These are phyloP conservation scores for Choiromyces venosus DNA, from an alignment of 495 filamentous ascomycete genomes.

Conservation along the genomic window DNA sequence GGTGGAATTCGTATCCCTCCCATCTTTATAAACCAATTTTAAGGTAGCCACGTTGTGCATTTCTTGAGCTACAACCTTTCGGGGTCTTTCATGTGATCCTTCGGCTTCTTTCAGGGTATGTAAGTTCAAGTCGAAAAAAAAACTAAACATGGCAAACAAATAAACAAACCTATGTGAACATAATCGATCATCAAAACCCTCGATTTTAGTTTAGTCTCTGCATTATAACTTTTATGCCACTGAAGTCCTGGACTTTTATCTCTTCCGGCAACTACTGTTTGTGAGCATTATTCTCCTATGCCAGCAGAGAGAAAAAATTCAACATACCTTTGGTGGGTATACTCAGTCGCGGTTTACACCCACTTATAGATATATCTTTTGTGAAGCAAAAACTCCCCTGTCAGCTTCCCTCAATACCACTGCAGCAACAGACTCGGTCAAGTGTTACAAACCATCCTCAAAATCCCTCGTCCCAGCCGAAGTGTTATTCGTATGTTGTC, in stretches of 20 bases:
- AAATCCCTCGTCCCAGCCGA: constrained; percentile 14
- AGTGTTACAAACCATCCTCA: constrained; percentile 15
- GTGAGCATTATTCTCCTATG: neutral
- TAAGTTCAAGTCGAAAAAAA: neutral
- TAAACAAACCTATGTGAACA: constrained; percentile 38
- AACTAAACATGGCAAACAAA: neutral
- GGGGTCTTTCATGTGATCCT: constrained; percentile 38
- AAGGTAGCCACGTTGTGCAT: constrained; percentile 47
- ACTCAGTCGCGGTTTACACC: constrained; percentile 28
- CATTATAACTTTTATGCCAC: constrained; percentile 45
- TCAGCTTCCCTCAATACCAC: neutral
- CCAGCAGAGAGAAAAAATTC: neutral
- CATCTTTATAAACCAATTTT: constrained; percentile 46
- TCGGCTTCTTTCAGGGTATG: constrained; percentile 2
- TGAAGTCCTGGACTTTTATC: constrained; percentile 42
- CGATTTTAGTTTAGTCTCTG: constrained; percentile 37
- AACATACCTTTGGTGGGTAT: constrained; percentile 33
- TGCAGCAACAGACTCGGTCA: neutral
- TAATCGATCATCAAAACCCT: constrained; percentile 48
- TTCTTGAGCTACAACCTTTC: constrained; percentile 50
- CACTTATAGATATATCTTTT: neutral
- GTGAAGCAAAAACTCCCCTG: neutral
- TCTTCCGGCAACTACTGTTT: constrained; percentile 13
- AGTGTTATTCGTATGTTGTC: constrained; percentile 18
- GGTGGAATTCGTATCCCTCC: constrained; percentile 42